Evolutionary conservation across 169 alveolate species (phyloP).

Genomic region (Cyclospora cayetanensis): DNA sequence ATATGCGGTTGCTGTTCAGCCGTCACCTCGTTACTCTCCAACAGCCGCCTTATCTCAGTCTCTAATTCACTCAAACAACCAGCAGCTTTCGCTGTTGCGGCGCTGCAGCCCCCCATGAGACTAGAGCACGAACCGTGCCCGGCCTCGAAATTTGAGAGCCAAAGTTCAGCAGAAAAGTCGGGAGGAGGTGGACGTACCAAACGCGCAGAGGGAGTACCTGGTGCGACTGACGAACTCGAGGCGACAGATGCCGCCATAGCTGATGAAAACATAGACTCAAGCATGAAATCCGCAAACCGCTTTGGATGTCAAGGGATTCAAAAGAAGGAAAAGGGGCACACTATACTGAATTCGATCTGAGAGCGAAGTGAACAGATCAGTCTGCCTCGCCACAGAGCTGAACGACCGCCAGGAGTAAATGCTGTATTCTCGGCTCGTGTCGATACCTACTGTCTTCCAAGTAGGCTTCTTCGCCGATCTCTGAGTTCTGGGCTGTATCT

Average conservation of each 20-base stretch:
- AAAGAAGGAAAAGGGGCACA: too few species aligned
- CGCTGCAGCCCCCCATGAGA: slow-evolving; percentile 13
- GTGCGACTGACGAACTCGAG: neutral
- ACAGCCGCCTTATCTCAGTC: neutral
- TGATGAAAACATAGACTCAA: neutral
- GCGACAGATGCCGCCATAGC: neutral
- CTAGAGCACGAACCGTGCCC: neutral
- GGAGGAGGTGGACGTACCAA: neutral
- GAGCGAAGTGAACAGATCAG: too few species aligned
- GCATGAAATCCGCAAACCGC: neutral
- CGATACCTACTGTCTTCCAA: too few species aligned
- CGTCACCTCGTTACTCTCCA: neutral
- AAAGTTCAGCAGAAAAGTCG: slow-evolving; percentile 20
- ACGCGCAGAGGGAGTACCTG: neutral
- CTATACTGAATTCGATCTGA: too few species aligned
- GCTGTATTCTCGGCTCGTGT: too few species aligned
- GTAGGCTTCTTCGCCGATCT: too few species aligned
- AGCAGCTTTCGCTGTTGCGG: neutral
- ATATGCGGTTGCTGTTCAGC: neutral
- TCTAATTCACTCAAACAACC: neutral
- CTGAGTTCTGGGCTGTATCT: too few species aligned
- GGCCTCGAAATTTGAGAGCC: slow-evolving; percentile 12
- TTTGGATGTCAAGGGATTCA: too few species aligned
- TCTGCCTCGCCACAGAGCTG: too few species aligned
- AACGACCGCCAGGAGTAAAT: too few species aligned